Evolutionary conservation across 2,329 filamentous ascomycete species (phyloP).

Genomic region (Calonectria naviculata): DNA sequence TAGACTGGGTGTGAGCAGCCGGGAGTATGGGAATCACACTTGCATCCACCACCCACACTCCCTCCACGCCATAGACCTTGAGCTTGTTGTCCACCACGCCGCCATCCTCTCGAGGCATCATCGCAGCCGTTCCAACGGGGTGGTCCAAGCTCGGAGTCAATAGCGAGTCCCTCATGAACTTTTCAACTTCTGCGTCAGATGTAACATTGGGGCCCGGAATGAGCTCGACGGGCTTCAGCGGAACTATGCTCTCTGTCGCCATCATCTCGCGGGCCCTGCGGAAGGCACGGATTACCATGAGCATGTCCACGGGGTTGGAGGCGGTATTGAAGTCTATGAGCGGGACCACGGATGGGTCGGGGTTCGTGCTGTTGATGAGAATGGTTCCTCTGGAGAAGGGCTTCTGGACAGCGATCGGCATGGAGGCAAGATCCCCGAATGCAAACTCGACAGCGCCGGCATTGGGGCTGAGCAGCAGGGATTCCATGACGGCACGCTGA

Average conservation of each 20-base stretch:
- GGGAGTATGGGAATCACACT: background rate
- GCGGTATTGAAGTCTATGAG: background rate
- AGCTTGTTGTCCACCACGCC: background rate
- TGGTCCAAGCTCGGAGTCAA: background rate
- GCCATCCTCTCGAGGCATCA: background rate
- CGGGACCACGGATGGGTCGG: background rate
- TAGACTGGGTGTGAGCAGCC: background rate
- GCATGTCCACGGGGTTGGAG: background rate
- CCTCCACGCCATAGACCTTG: background rate
- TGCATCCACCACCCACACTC: background rate
- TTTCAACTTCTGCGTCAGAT: background rate
- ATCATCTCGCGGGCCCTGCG: background rate
- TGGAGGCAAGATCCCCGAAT: background rate
- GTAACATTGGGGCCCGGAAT: background rate
- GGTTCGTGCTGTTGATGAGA: background rate
- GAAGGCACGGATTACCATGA: background rate
- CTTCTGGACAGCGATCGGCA: background rate
- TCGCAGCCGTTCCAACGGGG: background rate
- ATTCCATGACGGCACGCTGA: background rate
- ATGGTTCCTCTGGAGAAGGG: background rate
- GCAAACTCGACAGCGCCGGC: background rate
- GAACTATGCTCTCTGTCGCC: background rate
- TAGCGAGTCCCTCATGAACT: background rate
- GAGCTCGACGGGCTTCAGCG: background rate
- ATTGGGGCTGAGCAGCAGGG: background rate